Percentiles rank a stretch among this genome's conserved stretches.
Conservation (phyloP, 2,329 filamentous ascomycete genomes). For the Penicillium sp. region DNA sequence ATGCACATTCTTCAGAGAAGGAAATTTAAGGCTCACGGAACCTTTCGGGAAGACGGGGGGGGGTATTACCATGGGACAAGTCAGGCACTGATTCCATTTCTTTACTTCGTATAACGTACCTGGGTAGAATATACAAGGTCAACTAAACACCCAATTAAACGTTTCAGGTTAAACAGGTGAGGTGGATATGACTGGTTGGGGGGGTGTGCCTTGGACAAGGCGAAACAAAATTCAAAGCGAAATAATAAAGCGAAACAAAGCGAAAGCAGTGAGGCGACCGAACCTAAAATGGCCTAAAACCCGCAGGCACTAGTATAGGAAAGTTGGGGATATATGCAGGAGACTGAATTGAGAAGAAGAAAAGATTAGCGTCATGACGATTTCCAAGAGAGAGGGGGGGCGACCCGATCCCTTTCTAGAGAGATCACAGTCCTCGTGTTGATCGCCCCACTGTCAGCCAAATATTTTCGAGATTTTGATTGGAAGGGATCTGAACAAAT, state of each 20-base stretch:
- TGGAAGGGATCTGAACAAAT: conserved; percentile 13
- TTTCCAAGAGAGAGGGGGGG: neutral
- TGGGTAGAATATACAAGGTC: neutral
- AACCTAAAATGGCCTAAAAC: conserved; percentile 2
- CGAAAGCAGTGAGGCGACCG: conserved; percentile 1
- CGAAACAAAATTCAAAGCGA: neutral
- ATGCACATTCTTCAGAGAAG: conserved; percentile 2
- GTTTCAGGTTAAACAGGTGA: neutral
- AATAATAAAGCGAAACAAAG: neutral
- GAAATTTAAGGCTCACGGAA: conserved; percentile 12
- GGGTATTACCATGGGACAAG: neutral
- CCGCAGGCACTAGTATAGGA: neutral
- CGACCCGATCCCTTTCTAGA: neutral
- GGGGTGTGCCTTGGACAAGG: neutral
- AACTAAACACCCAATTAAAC: neutral
- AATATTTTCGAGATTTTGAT: neutral
- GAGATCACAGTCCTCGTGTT: conserved; percentile 9
- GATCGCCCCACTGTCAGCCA: neutral
- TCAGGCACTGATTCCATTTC: neutral
- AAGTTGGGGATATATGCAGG: conserved; percentile 6
- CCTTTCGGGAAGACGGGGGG: conserved; percentile 1
- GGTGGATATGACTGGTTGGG: neutral
- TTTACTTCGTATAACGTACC: neutral
- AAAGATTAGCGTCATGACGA: conserved; percentile 6
- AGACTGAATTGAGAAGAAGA: conserved; percentile 6